These are phyloP conservation scores for Neurospora africana DNA, from an alignment of 495 filamentous ascomycete species.

Conservation along the genomic window DNA sequence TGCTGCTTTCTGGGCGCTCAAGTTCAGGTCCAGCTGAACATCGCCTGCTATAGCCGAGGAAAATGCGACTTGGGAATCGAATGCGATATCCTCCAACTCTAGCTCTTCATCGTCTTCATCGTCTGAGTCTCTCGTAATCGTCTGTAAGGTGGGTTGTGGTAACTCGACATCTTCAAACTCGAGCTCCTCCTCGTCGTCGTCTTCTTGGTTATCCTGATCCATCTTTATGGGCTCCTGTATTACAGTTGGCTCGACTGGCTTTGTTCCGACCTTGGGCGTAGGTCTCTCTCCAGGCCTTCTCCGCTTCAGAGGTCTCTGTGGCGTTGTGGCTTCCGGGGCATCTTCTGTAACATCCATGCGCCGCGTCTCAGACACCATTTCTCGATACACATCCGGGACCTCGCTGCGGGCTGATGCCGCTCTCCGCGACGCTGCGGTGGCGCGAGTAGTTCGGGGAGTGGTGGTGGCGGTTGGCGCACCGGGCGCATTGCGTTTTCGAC, in stretches of 20 bases:
- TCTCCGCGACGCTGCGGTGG: conserved; percentile 3
- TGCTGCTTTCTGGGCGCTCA: conserved; percentile 31
- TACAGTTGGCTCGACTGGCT: conserved; percentile 3
- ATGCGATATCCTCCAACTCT: conserved; percentile 27
- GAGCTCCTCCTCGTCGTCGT: conserved; percentile 22
- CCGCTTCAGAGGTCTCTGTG: conserved; percentile 29
- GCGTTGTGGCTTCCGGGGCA: not conserved
- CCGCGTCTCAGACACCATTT: conserved; percentile 11
- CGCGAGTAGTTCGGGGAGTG: conserved; percentile 7
- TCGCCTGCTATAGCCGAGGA: conserved; percentile 20
- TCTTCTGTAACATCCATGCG: not conserved
- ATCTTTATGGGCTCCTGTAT: not conserved
- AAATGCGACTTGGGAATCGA: conserved; percentile 10
- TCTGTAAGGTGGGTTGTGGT: conserved; percentile 19
- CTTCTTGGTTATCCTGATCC: conserved; percentile 14
- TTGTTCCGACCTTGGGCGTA: conserved; percentile 3
- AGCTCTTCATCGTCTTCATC: conserved; percentile 25
- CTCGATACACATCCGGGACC: conserved; percentile 10
- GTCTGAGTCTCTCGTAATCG: conserved; percentile 15
- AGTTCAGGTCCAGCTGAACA: conserved; percentile 50
- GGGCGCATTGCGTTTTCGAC: conserved; percentile 15
- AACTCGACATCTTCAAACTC: conserved; percentile 29
- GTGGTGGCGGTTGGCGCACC: not conserved
- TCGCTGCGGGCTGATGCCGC: not conserved
- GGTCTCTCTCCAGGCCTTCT: conserved; percentile 31